Percentiles rank a stretch among this genome's conserved stretches.
Conservation (phyloP, 176 grass and related monocot genomes). For the Rhynchospora breviuscula region DNA sequence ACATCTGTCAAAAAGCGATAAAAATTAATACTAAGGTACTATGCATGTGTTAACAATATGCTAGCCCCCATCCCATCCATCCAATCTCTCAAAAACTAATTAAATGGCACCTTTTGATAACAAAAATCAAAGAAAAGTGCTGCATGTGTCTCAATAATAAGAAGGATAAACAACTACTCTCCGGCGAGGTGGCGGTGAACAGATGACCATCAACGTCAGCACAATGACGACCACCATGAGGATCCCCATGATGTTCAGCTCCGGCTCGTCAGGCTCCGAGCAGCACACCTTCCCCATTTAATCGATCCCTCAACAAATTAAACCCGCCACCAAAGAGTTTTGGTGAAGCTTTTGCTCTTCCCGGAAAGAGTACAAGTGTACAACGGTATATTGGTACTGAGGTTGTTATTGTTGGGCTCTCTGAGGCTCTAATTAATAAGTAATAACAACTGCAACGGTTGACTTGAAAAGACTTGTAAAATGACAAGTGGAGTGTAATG, state of each 20-base stretch:
- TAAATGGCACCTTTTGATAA: not conserved
- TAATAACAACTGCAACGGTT: not conserved
- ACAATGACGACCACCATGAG: conserved; percentile 4
- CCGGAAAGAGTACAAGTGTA: not conserved
- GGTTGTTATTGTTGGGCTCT: not conserved
- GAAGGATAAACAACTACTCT: not conserved
- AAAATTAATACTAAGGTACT: too few relatives aligned
- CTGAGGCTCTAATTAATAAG: not conserved
- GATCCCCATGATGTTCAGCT: conserved; percentile 20
- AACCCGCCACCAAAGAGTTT: not conserved
- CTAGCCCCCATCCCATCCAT: too few relatives aligned
- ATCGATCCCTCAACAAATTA: not conserved
- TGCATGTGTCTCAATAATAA: not conserved
- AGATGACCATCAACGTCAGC: conserved; percentile 19
- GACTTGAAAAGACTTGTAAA: not conserved
- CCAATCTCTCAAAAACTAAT: too few relatives aligned
- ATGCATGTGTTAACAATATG: too few relatives aligned
- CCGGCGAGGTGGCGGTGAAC: conserved; percentile 19
- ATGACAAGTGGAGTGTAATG: too few relatives aligned
- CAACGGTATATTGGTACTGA: not conserved
- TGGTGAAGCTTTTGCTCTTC: not conserved
- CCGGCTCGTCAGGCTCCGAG: not conserved
- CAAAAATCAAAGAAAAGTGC: not conserved
- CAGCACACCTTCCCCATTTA: conserved; percentile 12
- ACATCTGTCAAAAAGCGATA: too few relatives aligned